Conservation (phyloP, 2,329 filamentous ascomycete species). For the Curvularia eragrostidis region DNA sequence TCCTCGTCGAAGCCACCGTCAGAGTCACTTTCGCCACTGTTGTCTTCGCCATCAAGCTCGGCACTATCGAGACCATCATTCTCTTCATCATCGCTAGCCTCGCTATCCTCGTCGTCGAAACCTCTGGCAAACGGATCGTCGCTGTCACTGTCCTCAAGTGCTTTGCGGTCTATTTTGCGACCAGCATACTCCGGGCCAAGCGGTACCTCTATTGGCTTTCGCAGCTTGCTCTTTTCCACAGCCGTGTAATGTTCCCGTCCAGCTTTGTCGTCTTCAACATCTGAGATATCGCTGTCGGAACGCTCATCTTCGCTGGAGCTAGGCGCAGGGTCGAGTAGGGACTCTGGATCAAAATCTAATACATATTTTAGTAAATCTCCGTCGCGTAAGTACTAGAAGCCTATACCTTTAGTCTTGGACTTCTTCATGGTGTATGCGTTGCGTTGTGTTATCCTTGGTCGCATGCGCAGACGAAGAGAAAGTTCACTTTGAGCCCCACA, state of each 20-base stretch:
- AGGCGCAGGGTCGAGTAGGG: conserved; percentile 63
- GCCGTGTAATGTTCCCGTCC: conserved; percentile 87
- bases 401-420: conserved; percentile 40
- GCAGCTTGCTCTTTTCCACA: conserved; percentile 85
- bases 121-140: conserved; percentile 58
- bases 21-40: conserved; percentile 46
- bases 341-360: conserved; percentile 82
- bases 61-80: conserved; percentile 26
- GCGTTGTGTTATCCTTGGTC: conserved; percentile 2
- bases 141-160: conserved; percentile 62
- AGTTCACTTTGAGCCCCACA: conserved; percentile 35
- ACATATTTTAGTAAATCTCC: neutral
- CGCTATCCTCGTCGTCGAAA: conserved; percentile 51
- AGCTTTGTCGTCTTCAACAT: conserved; percentile 55
- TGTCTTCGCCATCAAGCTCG: conserved; percentile 12
- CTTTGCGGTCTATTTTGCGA: conserved; percentile 73
- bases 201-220: conserved; percentile 70
- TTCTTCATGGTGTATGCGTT: conserved; percentile 36
- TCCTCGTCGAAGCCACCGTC: conserved; percentile 53
- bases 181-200: conserved; percentile 84
- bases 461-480: conserved; percentile 16
- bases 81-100: conserved; percentile 49
- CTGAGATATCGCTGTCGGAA: conserved; percentile 56
- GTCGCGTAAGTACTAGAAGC: fast-evolving
- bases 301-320: conserved; percentile 64